Conservation (phyloP, 306 rosid species). For the Dicorynia guianensis region DNA sequence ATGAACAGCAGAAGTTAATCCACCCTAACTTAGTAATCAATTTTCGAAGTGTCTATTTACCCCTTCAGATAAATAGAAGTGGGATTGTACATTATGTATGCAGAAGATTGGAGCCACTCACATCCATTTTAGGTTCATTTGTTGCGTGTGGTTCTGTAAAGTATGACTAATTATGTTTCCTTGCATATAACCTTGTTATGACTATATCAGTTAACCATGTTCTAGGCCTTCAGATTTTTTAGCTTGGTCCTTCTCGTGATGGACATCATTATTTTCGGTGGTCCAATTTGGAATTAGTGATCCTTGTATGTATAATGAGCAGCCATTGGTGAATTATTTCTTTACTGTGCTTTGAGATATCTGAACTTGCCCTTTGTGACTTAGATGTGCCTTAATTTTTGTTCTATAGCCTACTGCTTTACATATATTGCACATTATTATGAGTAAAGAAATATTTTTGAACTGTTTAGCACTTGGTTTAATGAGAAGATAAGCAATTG, state of each 20-base stretch:
- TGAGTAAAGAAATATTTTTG: slow-evolving; percentile 9
- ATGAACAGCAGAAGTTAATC: slow-evolving; percentile 49
- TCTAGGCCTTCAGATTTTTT: slow-evolving; percentile 51
- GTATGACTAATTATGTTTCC: slow-evolving; percentile 52
- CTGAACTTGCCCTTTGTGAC: slow-evolving; percentile 24
- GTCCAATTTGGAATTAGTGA: slow-evolving; percentile 32
- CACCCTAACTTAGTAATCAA: slow-evolving; percentile 63
- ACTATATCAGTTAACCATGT: slow-evolving; percentile 54
- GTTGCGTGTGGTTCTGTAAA: slow-evolving; percentile 73
- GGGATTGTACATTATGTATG: slow-evolving; percentile 93
- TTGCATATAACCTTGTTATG: slow-evolving; percentile 59
- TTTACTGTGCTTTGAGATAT: slow-evolving; percentile 35
- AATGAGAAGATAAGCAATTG: slow-evolving; percentile 29
- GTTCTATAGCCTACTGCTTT: neutral
- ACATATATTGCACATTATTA: slow-evolving; percentile 23
- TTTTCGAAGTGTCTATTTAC: slow-evolving; percentile 50
- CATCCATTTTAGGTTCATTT: slow-evolving; percentile 63
- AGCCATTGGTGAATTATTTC: slow-evolving; percentile 38
- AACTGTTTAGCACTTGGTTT: slow-evolving; percentile 24
- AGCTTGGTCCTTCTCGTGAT: slow-evolving; percentile 48
- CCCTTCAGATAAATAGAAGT: slow-evolving; percentile 64
- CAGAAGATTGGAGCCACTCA: slow-evolving; percentile 76
- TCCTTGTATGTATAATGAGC: slow-evolving; percentile 50
- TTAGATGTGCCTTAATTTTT: slow-evolving; percentile 6
- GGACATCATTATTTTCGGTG: slow-evolving; percentile 42